phyloP scores from a whole-genome alignment of 139 green algal species.

The Auxenochlorella pyrenoidosa region DNA sequence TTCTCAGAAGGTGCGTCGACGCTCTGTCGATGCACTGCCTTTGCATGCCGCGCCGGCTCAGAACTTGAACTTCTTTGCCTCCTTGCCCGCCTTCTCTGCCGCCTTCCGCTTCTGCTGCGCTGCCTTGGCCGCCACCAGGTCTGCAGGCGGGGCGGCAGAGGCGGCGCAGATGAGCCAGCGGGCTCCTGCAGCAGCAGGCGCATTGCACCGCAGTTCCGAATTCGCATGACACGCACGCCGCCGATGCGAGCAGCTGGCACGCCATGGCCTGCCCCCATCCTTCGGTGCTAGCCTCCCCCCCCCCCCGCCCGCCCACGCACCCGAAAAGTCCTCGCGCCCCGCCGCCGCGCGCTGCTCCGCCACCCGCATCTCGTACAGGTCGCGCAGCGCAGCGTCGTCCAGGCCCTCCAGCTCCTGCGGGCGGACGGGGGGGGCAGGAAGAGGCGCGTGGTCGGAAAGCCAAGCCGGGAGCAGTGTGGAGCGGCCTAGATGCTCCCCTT shows the following conservation, averaged over 20 bases:
- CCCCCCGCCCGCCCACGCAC: too few relatives aligned
- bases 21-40: not conserved
- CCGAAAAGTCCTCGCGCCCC: constrained; percentile 89
- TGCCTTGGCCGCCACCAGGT: constrained; percentile 92
- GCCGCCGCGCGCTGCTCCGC: constrained; percentile 56
- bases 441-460: too few relatives aligned
- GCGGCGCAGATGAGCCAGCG: not conserved
- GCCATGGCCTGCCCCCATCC: too few relatives aligned
- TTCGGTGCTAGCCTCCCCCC: too few relatives aligned
- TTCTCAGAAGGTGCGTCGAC: not conserved
- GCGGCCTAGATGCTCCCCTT: too few relatives aligned
- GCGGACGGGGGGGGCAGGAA: not conserved
- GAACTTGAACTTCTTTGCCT: constrained; percentile 69
- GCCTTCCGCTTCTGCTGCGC: constrained; percentile 87
- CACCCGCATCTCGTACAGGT: constrained; percentile 70
- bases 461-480: too few relatives aligned
- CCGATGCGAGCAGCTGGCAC: not conserved
- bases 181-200: not conserved
- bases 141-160: not conserved
- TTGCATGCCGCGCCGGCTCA: not conserved
- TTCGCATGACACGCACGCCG: not conserved
- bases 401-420: constrained; percentile 91
- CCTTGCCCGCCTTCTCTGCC: constrained; percentile 69
- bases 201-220: not conserved
- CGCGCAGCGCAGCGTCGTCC: constrained; percentile 72